These are phyloP conservation scores for Drechmeria coniospora DNA, from an alignment of 2,329 filamentous ascomycete species.

Conservation along the genomic window DNA sequence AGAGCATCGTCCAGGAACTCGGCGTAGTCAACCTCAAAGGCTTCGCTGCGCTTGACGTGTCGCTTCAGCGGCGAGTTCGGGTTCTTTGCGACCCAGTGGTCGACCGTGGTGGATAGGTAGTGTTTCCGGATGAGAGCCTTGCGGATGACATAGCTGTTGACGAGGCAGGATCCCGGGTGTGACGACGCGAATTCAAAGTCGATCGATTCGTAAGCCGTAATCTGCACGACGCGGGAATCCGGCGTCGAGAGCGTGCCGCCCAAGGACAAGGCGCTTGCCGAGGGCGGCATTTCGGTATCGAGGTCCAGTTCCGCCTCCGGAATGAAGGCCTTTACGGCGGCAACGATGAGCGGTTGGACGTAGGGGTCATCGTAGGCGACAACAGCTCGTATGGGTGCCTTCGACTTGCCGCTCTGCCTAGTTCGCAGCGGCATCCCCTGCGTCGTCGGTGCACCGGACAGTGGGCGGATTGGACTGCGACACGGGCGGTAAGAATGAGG, in stretches of 20 bases:
- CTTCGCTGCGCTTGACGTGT: slow-evolving; percentile 63
- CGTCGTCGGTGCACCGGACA: slow-evolving; percentile 4
- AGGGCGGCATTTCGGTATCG: slow-evolving; percentile 27
- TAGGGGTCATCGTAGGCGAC: slow-evolving; percentile 79
- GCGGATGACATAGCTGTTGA: slow-evolving; percentile 88
- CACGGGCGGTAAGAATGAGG: slow-evolving; percentile 18
- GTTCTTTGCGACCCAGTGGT: slow-evolving; percentile 75
- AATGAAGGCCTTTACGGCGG: slow-evolving; percentile 51
- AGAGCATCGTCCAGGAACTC: slow-evolving; percentile 93
- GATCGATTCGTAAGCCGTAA: slow-evolving; percentile 72
- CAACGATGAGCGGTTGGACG: slow-evolving; percentile 70
- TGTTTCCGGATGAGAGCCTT: slow-evolving; percentile 96
- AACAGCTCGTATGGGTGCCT: slow-evolving; percentile 40
- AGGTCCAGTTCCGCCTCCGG: slow-evolving; percentile 38
- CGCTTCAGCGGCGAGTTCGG: slow-evolving; percentile 51
- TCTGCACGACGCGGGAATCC: slow-evolving; percentile 49
- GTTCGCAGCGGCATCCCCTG: slow-evolving; percentile 9
- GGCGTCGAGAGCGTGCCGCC: slow-evolving; percentile 17
- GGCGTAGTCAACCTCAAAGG: slow-evolving; percentile 90
- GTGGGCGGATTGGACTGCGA: slow-evolving; percentile 11
- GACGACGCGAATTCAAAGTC: slow-evolving; percentile 63
- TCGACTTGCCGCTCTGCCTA: slow-evolving; percentile 5
- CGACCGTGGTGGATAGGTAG: slow-evolving; percentile 70
- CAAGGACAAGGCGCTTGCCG: slow-evolving; percentile 14
- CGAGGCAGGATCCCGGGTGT: slow-evolving; percentile 45